Evolutionary conservation across 345 rosid genomes (phyloP), one percentile per base, ranked within the genome.

Genomic region (Eucalyptus globulus): DNA sequence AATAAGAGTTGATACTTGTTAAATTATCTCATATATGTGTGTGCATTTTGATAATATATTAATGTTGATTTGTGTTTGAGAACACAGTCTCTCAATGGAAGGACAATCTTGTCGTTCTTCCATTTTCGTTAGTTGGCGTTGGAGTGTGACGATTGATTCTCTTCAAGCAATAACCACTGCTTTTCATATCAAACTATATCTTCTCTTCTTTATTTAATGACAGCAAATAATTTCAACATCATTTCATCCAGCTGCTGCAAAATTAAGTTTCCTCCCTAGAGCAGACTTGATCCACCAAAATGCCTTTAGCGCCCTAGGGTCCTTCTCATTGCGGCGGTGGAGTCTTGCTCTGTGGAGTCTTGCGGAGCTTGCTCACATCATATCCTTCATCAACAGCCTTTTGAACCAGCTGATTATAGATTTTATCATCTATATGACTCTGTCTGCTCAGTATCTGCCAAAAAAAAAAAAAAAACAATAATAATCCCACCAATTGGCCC

Each of bases 271-370:
- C 12, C 9, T 96, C 53, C 98, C 97, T 0, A 96, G 49, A 27
- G 96, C 11, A 86, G 98, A 95, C 89, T 94, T 96, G 92, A 96
- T 19, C 53, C 99, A 96, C 99, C 99, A 50, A 96, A 22, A 94
- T 34, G 87, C 98, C 99, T 89, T 95, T 95, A 9, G 24, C 9
- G 4, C 8, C 24, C 7, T 21, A 76, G 92, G 65, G 92, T 96
- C 99, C 51, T 50, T 5, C 43, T 92, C 89, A 1, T 96, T 94
- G 24, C 93, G 97, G 15, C 53, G 15, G 97, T 51, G 97, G 96
- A 14, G 95, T 49, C 44, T 93, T 94, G 49, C 90, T 90, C 90
- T 96, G 97, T 56, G 97, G 93, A 2, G 97, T 96, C 94, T 92
- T 97, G 90, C 92, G 96, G 51, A 96, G 95, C 90, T 96, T 96